Base-by-base conservation (phyloP, 805 yeast genomes). In the Metschnikowia sp. region DNA sequence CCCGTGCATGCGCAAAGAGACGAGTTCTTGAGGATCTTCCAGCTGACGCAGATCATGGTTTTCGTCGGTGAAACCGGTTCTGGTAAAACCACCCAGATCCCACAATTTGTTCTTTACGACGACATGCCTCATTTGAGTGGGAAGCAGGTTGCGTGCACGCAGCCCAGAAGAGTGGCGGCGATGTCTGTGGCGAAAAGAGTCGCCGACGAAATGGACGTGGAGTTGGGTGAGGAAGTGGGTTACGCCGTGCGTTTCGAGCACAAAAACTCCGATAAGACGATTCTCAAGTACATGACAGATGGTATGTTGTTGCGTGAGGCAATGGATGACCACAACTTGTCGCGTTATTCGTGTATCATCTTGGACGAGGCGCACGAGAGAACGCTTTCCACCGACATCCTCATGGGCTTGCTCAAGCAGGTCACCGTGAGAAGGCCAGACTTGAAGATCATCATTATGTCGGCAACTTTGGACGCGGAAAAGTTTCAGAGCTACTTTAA, bases 21-120 rank as follows among this genome's bases (percentile, higher is more conserved):
- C 44, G 96, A 92, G 68, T 94, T 94, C 65, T 76, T 94, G 48
- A 76, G 78, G 54, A 82, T 88, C 49, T 94, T 86, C 69, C 98
- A 92, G 53, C 71, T 78, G 18, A 83, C 92, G 34, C 99, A 92
- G 69, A 87, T 92, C 63, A 86, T 94, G 95, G 98, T 92, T 33
- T 89, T 94, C 68, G 98, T 94, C 44, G 99, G 99, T 75, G 99
- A 92, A 66, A 92, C 99, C 5, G 99, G 99, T 73, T 89, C 97
- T 30, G 99, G 99, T 80, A 92, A 92, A 69, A 92, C 98, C 26
- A 92, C 99, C 0, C 99, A 92, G 72, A 91, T 92, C 53, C 98
- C 99, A 3, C 99, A 92, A 69, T 94, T 91, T 69, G 97, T 92
- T 19, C 72, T 84, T 42, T 89, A 81, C 60, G 97, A 94, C 64